Conservation (phyloP, 257 asterid genomes). For the Nicotiana tomentosiformis region DNA sequence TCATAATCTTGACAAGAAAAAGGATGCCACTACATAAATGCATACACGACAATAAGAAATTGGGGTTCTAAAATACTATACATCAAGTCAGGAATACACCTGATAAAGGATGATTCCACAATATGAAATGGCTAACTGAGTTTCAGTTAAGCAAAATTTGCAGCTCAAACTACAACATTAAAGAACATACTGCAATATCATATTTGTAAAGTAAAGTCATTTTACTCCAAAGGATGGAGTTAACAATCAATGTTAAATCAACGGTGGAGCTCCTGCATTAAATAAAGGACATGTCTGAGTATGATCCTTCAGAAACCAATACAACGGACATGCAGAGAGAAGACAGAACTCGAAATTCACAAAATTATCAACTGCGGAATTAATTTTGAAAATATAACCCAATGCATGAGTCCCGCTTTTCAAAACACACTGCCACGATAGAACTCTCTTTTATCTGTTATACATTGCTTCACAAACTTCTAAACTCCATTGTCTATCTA, state of each 20-base stretch:
- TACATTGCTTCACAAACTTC: background rate
- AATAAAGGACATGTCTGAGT: background rate
- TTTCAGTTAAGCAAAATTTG: conserved; percentile 1
- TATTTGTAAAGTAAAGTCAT: background rate
- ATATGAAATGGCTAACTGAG: background rate
- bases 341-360: background rate
- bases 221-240: background rate
- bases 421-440: background rate
- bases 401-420: background rate
- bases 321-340: background rate
- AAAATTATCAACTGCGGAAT: background rate
- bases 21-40: background rate
- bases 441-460: background rate
- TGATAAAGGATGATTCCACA: background rate
- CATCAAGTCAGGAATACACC: background rate
- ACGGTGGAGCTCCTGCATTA: background rate
- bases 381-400: background rate
- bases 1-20: background rate
- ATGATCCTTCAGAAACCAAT: background rate
- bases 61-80: background rate
- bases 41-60: background rate
- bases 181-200: background rate
- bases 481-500: no score
- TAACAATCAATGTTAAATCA: background rate
- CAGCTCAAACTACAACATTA: background rate